Conservation (phyloP, 2,329 filamentous ascomycete species). For the Aspergillus sp. region DNA sequence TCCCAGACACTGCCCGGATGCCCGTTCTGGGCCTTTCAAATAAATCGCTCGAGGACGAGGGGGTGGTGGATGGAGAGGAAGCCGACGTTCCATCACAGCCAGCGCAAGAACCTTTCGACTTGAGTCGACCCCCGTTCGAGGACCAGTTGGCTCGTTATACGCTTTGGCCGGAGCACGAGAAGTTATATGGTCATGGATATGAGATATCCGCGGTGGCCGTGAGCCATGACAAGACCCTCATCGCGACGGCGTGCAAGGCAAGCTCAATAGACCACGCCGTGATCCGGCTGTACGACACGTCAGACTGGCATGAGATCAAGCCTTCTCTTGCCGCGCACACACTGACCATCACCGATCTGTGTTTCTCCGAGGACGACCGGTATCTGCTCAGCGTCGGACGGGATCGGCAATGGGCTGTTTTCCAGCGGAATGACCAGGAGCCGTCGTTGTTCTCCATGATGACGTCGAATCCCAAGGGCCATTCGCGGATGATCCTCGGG, state of each 20-base stretch:
- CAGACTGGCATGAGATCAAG: conserved; percentile 75
- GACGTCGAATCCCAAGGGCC: conserved; percentile 68
- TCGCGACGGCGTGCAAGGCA: conserved; percentile 89
- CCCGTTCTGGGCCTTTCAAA: conserved; percentile 92
- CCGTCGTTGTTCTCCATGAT: conserved; percentile 46
- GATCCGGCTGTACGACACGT: conserved; percentile 80
- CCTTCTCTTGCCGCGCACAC: conserved; percentile 77
- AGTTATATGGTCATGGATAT: conserved; percentile 95
- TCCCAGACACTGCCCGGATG: conserved; percentile 87
- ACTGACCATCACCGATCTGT: conserved; percentile 72
- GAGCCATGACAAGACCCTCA: conserved; percentile 61
- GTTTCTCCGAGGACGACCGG: conserved; percentile 66
- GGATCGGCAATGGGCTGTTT: conserved; percentile 86
- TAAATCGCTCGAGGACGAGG: conserved; percentile 61
- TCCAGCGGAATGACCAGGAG: conserved; percentile 43
- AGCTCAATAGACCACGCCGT: conserved; percentile 91
- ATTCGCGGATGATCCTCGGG: conserved; percentile 85
- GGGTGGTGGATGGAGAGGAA: conserved; percentile 22
- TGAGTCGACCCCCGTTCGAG: conserved; percentile 71
- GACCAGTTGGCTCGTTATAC: conserved; percentile 83
- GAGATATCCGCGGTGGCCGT: conserved; percentile 83
- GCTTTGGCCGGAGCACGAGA: conserved; percentile 91
- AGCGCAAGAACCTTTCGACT: conserved; percentile 31
- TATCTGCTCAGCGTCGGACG: conserved; percentile 80
- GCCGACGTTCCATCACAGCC: conserved; percentile 11